Conservation (phyloP, 306 rosid species). For the Purshia tridentata region DNA sequence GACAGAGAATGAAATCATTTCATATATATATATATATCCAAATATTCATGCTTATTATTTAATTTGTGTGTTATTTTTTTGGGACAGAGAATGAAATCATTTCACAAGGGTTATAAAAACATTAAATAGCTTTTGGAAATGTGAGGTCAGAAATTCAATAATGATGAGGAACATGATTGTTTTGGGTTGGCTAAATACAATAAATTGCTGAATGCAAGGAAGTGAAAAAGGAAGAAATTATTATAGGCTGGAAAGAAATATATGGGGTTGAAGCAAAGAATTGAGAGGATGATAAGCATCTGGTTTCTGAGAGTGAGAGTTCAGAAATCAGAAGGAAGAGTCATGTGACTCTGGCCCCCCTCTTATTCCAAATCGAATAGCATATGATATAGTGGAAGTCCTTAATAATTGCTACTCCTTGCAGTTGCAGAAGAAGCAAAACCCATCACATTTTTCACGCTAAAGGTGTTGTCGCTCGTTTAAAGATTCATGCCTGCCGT, state of each 20-base stretch:
- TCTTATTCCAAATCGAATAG: neutral
- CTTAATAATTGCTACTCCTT: neutral
- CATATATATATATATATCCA: too few relatives aligned
- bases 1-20: too few relatives aligned
- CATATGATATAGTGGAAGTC: too few relatives aligned
- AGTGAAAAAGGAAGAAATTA: neutral
- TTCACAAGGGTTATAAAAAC: too few relatives aligned
- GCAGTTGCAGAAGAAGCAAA: too few relatives aligned
- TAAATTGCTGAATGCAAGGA: conserved; percentile 17
- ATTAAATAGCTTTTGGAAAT: too few relatives aligned
- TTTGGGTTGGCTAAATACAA: neutral
- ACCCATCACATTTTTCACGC: neutral
- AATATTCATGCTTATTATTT: too few relatives aligned
- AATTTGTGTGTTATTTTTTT: too few relatives aligned
- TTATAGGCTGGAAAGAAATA: conserved; percentile 6
- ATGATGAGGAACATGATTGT: conserved; percentile 18
- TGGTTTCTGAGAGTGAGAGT: neutral
- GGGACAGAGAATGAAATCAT: too few relatives aligned
- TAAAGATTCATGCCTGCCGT: neutral
- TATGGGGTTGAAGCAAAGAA: neutral
- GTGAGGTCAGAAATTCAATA: conserved; percentile 8
- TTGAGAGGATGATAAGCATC: neutral
- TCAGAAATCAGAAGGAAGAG: neutral
- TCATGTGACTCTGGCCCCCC: neutral
- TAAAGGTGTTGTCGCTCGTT: neutral